Evolutionary conservation across 345 rosid genomes (phyloP), one percentile per base, ranked within the genome.

Genomic region (Eucalyptus tenuipes): DNA sequence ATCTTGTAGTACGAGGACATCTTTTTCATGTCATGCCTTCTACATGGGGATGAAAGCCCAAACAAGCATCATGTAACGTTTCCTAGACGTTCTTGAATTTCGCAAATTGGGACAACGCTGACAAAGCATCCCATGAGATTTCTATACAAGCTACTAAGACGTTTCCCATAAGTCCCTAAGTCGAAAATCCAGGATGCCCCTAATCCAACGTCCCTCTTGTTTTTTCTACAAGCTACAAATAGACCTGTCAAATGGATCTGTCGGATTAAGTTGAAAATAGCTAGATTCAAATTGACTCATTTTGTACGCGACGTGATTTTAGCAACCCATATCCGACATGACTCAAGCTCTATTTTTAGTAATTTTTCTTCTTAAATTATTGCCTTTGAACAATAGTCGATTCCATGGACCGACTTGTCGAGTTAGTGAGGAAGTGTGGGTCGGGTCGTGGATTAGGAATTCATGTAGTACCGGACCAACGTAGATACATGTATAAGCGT

Each of bases 321-420:
- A 14, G 8, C 1, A 0, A 64, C 7, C 3, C 0, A n/a, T 64
- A n/a, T 7, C 37, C 2, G 0, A 64, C 40, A 0, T 31, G 8
- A n/a, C 0, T 1, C 20, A n/a, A 31, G 33, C 40, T n/a, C 71
- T 5, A n/a, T 14, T 64, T 24, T n/a, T n/a, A 1, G 10, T 64
- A 15, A n/a, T 7, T 64, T 61, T 64, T 64, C 22, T 31, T 1
- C 79, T n/a, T 15, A 66, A 66, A 66, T 66, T 66, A 17, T 66
- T 66, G 79, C 22, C 20, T n/a, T 66, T n/a, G 3, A 66, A n/a
- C 3, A 66, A n/a, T 31, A 31, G 22, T 33, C 2, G 2, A 8
- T 66, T 66, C 2, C 79, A 31, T 59, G 2, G 22, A 66, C 18
- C 22, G 0, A 7, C 40, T 31, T 16, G 40, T 31, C 0, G 1